Conservation (phyloP, 2,329 filamentous ascomycete species). For the Fusarium annulatum region DNA sequence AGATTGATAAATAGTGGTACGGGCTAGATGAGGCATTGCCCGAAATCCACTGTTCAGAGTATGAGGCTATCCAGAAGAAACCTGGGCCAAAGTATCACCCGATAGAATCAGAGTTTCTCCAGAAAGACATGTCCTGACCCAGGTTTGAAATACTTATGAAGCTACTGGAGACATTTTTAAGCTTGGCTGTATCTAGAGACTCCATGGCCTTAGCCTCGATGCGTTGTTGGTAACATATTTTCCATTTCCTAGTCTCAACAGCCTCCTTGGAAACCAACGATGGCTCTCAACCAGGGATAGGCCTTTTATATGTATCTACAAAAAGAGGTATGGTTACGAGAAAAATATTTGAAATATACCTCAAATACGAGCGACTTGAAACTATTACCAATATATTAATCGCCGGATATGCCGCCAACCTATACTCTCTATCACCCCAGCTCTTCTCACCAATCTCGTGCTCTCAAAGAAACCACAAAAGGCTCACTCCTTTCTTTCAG, state of each 20-base stretch:
- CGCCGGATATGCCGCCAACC: rapidly evolving
- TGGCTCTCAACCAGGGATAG: rapidly evolving
- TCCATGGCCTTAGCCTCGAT: too few relatives aligned
- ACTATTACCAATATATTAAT: rapidly evolving
- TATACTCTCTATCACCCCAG: not conserved
- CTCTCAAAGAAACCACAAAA: not conserved
- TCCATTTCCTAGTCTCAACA: not conserved
- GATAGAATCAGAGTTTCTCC: not conserved
- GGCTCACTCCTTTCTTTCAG: not conserved
- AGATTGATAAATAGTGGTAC: not conserved
- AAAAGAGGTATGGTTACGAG: rapidly evolving
- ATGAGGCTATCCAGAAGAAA: too few relatives aligned
- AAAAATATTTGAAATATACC: rapidly evolving
- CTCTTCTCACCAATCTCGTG: not conserved
- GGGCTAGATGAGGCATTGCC: rapidly evolving
- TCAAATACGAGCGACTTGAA: rapidly evolving
- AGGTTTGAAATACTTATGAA: too few relatives aligned
- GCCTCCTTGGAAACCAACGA: rapidly evolving
- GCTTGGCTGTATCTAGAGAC: rapidly evolving
- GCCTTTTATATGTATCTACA: rapidly evolving
- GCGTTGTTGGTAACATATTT: not conserved
- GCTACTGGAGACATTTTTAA: rapidly evolving
- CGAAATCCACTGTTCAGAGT: not conserved
- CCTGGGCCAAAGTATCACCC: rapidly evolving
- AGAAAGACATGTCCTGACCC: too few relatives aligned